These are phyloP conservation scores for Alternaria triticimaculans DNA, from an alignment of 2,329 filamentous ascomycete genomes.

Conservation along the genomic window DNA sequence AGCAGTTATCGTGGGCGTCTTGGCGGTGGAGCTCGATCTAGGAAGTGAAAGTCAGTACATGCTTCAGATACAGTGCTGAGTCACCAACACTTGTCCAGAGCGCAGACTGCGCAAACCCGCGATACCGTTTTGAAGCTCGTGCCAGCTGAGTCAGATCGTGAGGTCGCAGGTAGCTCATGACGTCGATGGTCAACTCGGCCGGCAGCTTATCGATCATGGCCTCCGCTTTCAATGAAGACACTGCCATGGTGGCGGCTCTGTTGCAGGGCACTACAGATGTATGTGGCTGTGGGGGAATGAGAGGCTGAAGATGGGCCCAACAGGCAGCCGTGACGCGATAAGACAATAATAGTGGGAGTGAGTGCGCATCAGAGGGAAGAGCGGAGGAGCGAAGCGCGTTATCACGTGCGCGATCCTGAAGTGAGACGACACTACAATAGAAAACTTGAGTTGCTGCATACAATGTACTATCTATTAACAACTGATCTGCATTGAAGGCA, in stretches of 20 bases:
- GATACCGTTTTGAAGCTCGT: conserved; percentile 3
- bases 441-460: too few relatives aligned
- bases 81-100: neutral
- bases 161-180: neutral
- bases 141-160: conserved; percentile 8
- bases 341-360: neutral
- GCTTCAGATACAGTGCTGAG: too few relatives aligned
- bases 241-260: neutral
- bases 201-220: neutral
- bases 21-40: conserved; percentile 4
- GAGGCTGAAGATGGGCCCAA: neutral
- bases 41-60: too few relatives aligned
- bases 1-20: neutral
- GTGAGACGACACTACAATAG: neutral
- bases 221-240: neutral
- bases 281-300: neutral
- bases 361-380: neutral
- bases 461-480: neutral
- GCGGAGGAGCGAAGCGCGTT: neutral
- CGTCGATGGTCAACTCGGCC: conserved; percentile 1
- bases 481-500: neutral
- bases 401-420: neutral
- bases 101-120: neutral
- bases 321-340: neutral
- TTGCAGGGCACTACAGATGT: neutral